A percentile compares a stretch with the other conserved stretches of the same genome.
Conservation (phyloP, 148 eudicot genomes). For the Selenicereus undatus region DNA sequence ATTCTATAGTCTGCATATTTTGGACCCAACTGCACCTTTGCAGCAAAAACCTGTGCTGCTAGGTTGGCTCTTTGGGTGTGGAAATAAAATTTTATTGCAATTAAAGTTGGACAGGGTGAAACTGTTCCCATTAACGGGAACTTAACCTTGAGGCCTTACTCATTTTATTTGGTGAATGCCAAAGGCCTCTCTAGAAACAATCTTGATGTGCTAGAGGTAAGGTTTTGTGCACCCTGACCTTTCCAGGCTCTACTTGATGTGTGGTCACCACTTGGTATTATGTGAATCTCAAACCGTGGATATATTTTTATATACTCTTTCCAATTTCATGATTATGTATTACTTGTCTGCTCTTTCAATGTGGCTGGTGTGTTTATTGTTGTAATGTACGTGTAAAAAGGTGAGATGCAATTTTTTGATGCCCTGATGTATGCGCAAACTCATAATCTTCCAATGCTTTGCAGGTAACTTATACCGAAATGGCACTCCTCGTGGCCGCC, state of each 20-base stretch:
- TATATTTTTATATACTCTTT: too few relatives aligned
- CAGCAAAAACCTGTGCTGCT: background rate
- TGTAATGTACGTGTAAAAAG: background rate
- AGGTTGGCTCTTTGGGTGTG: background rate
- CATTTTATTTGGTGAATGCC: background rate
- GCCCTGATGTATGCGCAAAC: background rate
- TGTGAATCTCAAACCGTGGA: background rate
- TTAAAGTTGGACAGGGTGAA: background rate
- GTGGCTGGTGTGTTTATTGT: background rate
- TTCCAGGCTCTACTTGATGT: background rate
- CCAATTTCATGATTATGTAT: background rate
- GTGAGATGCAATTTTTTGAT: background rate
- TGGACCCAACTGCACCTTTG: background rate
- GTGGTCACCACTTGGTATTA: background rate
- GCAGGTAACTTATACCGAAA: background rate
- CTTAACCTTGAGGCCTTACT: background rate
- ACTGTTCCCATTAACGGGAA: background rate
- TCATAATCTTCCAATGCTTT: background rate
- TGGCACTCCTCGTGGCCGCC: conserved; percentile 7
- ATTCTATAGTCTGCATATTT: background rate
- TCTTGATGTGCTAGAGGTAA: background rate
- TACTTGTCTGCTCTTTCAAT: background rate
- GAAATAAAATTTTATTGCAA: background rate
- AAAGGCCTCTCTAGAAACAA: background rate
- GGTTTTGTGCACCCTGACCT: background rate